Evolutionary conservation across 345 rosid genomes (phyloP), one percentile per base, ranked within the genome.

Genomic region (Rhizophora mangle): DNA sequence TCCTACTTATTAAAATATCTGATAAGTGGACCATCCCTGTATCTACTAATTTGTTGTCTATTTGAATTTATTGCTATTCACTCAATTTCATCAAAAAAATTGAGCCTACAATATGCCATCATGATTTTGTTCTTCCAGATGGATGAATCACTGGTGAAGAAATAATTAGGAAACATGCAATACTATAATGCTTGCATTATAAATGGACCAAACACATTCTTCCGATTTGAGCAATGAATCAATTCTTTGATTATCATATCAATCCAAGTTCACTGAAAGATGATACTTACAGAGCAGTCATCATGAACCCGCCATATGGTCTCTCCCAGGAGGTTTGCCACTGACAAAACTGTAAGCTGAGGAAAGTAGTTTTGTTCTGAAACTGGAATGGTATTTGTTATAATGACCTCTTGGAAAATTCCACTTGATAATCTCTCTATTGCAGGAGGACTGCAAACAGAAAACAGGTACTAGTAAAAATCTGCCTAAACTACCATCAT

Each of bases 301-400:
- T 94, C 97, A 59, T 94, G 93, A 76, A 91, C 97, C 54, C 92
- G 98, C 98, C 98, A 94, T 65, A 94, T 88, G 57, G 97, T 94
- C 82, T 91, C 96, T 49, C 93, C 98, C 18, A 91, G 86, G 68
- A 94, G 97, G 81, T 94, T 94, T 71, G 98, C 98, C 51, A 94
- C 96, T 2, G 97, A 94, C 75, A 94, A 86, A 39, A 94, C 82
- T 19, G 97, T 91, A 68, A 94, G 86, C 85, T 91, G 98, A 31
- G 96, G 90, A 56, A 94, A 94, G 68, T 94, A 94, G 76, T 94
- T 89, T 72, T 86, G 43, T 82, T 91, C 98, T 1, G 82, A 80
- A 78, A 94, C 84, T 2, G 97, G 97, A 73, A 94, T 88, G 65
- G 97, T 94, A 78, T 94, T 91, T 65, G 98, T 94, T 75, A 91